These are phyloP conservation scores for Russula foetens DNA, from an alignment of 768 basidiomycete species.

Conservation along the genomic window DNA sequence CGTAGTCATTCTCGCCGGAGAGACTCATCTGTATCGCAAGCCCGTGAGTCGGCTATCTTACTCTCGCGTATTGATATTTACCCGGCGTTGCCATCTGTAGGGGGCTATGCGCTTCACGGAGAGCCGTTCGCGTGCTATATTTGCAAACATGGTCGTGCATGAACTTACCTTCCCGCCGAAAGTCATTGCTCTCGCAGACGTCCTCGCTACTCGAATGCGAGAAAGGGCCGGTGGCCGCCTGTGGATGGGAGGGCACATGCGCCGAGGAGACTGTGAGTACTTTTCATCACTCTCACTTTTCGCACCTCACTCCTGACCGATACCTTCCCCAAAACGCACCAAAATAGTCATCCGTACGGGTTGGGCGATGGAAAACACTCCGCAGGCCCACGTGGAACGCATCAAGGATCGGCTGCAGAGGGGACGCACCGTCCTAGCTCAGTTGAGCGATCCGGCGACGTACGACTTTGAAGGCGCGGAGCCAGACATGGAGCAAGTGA, in stretches of 20 bases:
- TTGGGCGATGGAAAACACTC: constrained; percentile 31
- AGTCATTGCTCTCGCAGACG: constrained; percentile 26
- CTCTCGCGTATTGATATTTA: not conserved
- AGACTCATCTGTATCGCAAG: constrained; percentile 34
- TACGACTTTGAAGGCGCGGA: constrained; percentile 7
- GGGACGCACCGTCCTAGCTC: constrained; percentile 26
- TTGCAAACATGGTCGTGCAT: constrained; percentile 11
- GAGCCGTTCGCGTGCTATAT: not conserved
- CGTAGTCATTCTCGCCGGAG: constrained; percentile 34
- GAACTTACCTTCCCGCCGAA: constrained; percentile 2
- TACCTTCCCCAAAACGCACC: not conserved
- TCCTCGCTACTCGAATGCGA: constrained; percentile 29
- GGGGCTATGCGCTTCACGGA: constrained; percentile 19
- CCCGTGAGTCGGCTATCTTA: constrained; percentile 28
- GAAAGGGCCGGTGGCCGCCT: constrained; percentile 26
- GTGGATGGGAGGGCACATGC: constrained; percentile 40
- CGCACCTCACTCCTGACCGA: constrained; percentile 2
- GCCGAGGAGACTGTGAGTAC: constrained; percentile 35
- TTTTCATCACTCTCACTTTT: not conserved
- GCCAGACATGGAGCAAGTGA: constrained; percentile 8
- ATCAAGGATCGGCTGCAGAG: constrained; percentile 24
- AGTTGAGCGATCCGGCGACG: not conserved
- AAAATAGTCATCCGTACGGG: constrained; percentile 26
- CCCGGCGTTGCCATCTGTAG: not conserved
- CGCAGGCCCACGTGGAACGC: constrained; percentile 31